These are phyloP conservation scores for Beverwykella pulmonaria DNA, from an alignment of 495 filamentous ascomycete genomes.

Conservation along the genomic window DNA sequence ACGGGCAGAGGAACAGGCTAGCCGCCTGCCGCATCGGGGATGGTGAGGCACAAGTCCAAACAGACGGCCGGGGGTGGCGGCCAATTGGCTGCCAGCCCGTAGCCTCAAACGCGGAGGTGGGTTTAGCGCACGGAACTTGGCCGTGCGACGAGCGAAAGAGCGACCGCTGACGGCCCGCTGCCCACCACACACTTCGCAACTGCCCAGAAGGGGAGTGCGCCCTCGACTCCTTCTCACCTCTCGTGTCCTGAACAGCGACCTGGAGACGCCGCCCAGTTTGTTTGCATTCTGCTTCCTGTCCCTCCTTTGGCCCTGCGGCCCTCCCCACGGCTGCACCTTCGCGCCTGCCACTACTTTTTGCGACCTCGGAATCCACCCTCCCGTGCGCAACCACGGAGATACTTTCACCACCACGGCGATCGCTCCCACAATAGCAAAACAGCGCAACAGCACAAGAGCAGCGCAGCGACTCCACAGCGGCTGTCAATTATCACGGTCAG, in stretches of 20 bases:
- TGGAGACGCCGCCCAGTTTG: constrained; percentile 14
- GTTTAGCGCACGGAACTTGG: constrained; percentile 25
- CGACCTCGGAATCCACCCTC: background rate
- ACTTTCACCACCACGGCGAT: background rate
- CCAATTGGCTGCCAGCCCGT: background rate
- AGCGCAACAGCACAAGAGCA: background rate
- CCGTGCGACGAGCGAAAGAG: constrained; percentile 7
- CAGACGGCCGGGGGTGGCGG: too few species aligned
- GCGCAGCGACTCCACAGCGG: background rate
- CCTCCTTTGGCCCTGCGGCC: constrained; percentile 16
- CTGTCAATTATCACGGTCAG: constrained; percentile 2
- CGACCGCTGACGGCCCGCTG: background rate
- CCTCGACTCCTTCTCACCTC: constrained; percentile 9
- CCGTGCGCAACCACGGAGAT: background rate
- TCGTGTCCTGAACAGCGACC: constrained; percentile 8
- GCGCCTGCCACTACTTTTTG: constrained; percentile 27
- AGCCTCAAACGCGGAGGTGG: constrained; percentile 29
- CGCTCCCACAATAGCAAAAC: constrained; percentile 18
- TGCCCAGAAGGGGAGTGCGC: constrained; percentile 1
- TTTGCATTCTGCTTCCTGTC: constrained; percentile 10
- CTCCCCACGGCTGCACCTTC: background rate
- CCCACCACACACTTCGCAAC: constrained; percentile 2
- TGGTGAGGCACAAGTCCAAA: constrained; percentile 14
- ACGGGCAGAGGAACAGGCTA: constrained; percentile 28
- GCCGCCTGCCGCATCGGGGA: constrained; percentile 8